Evolutionary conservation across 2,329 filamentous ascomycete genomes (phyloP).

Genomic region (Cordyceps fumosorosea): DNA sequence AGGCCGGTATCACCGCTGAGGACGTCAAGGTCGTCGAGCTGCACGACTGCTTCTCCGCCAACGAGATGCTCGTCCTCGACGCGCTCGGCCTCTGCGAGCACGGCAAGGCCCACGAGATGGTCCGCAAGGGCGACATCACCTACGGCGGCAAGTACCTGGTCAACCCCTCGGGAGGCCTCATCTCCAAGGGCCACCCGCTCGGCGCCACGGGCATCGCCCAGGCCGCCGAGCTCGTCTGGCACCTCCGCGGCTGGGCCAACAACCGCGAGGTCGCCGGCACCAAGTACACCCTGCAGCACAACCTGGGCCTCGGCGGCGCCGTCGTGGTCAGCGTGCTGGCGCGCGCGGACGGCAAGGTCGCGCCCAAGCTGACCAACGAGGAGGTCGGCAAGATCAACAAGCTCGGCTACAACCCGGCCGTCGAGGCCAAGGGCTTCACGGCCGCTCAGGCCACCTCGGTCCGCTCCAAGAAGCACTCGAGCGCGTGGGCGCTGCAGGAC

Average conservation of each 20-base stretch:
- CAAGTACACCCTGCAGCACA: constrained; percentile 77
- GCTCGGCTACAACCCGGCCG: constrained; percentile 87
- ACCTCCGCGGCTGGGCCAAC: constrained; percentile 91
- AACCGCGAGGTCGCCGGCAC: constrained; percentile 69
- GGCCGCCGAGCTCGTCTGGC: constrained; percentile 92
- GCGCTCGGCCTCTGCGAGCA: constrained; percentile 70
- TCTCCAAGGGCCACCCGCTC: constrained; percentile 92
- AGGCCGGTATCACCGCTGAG: constrained; percentile 61
- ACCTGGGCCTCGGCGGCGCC: constrained; percentile 84
- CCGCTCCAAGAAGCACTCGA: constrained; percentile 58
- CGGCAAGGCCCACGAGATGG: constrained; percentile 88
- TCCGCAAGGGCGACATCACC: constrained; percentile 81
- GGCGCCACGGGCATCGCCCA: constrained; percentile 93
- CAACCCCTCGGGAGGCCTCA: constrained; percentile 90
- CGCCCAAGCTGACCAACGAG: constrained; percentile 52
- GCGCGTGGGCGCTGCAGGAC: constrained; percentile 74
- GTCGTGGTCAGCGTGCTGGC: constrained; percentile 86
- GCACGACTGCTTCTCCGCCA: constrained; percentile 94
- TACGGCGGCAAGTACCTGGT: constrained; percentile 79
- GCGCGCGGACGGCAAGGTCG: constrained; percentile 67
- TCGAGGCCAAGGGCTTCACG: constrained; percentile 84
- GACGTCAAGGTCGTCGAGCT: constrained; percentile 84
- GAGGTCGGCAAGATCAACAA: constrained; percentile 60
- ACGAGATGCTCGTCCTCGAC: constrained; percentile 88
- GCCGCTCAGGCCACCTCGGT: constrained; percentile 64